Conservation (phyloP, 2,329 filamentous ascomycete species). For the Cercospora canescens region DNA sequence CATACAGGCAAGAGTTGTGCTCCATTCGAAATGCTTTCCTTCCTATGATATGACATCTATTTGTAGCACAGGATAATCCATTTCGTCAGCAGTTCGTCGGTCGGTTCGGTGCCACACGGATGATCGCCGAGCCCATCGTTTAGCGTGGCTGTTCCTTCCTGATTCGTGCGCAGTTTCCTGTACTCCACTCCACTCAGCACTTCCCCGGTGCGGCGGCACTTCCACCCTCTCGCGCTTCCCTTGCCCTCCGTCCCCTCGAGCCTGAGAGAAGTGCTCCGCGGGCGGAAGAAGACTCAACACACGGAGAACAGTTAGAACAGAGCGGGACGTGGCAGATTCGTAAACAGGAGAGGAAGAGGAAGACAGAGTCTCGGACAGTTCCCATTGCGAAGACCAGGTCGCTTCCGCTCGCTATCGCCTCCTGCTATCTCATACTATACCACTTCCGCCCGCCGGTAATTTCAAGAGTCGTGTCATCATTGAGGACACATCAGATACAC, state of each 20-base stretch:
- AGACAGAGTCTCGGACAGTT: background rate
- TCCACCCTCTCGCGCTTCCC: background rate
- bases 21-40: background rate
- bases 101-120: constrained; percentile 7
- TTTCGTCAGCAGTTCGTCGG: background rate
- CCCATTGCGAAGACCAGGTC: constrained; percentile 7
- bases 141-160: constrained; percentile 1
- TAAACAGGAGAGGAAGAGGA: background rate
- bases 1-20: background rate
- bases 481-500: background rate
- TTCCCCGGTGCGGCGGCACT: background rate
- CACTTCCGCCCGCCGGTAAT: background rate
- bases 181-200: constrained; percentile 7
- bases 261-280: background rate
- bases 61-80: background rate
- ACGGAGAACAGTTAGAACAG: background rate
- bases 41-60: background rate
- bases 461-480: background rate
- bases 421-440: background rate
- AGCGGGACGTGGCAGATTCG: background rate
- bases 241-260: background rate
- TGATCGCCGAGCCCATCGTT: background rate
- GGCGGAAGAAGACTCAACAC: background rate
- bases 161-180: background rate
- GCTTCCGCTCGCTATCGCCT: constrained; percentile 4